Base-by-base conservation (phyloP, 108 stramenopile species). In the Cyclotella kingstonii region DNA sequence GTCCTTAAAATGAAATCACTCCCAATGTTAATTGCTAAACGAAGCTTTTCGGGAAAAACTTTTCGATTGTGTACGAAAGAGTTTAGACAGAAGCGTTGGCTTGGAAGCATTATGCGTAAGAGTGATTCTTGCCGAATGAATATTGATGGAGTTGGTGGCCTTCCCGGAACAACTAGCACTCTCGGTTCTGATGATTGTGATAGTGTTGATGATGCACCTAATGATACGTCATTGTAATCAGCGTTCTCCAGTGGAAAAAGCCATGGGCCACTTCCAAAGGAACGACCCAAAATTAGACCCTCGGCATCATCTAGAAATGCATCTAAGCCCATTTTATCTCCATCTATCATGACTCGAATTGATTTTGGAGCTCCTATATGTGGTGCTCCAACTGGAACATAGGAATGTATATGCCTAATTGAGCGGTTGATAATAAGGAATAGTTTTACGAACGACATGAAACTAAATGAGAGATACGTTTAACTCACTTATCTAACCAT, bases 251-350 rank as follows among this genome's bases (percentile, higher is more conserved):
- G 38, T 9, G 86, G 86, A 33, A 84, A 60, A 21, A 84, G 36
- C 80, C 79, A 82, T 9, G 81, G 77, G 1, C 42, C 52, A 53
- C 70, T 73, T n/a, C 86, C 86, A 3, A 82, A 63, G n/a, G 76
- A 70, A 2, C 86, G 59, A n/a, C 63, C 72, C 34, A 87, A 34
- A 11, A 51, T 36, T 14, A 84, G 50, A 0, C 59, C 79, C 50
- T 84, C 82, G 21, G 78, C 79, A 31, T 80, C 62, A 42, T 58
- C 67, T 29, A 87, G 51, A 52, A 84, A 87, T 30, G 76, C 65
- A 45, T 70, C 68, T 41, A 87, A 51, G 4, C 83, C 77, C 83
- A 87, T 87, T 40, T 78, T 82, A 30, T 80, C 76, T 26, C 86
- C 86, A 18, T 54, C 43, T 10, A 87, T 73, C 15, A 70, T 54